These are phyloP conservation scores for Sisymbrium irio DNA, from an alignment of 345 rosid species.

Conservation along the genomic window DNA sequence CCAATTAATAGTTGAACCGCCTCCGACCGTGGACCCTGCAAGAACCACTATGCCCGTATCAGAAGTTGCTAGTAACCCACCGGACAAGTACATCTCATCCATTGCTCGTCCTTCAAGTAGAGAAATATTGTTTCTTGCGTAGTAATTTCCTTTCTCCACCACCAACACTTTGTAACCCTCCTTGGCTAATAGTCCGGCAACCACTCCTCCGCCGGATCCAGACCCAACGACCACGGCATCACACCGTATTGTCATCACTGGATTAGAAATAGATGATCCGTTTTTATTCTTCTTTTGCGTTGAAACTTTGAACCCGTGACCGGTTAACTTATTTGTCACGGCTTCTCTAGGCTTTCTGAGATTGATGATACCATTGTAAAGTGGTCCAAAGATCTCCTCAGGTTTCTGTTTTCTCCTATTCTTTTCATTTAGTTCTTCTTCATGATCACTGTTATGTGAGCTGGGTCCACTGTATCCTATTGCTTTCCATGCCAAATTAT, in stretches of 20 bases:
- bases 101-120: slow-evolving; percentile 69
- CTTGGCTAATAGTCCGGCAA: slow-evolving; percentile 70
- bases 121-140: slow-evolving; percentile 61
- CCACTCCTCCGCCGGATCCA: slow-evolving; percentile 79
- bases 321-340: slow-evolving; percentile 38
- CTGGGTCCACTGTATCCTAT: slow-evolving; percentile 65
- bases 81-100: slow-evolving; percentile 70
- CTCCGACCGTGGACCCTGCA: slow-evolving; percentile 85
- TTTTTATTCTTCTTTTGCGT: slow-evolving; percentile 14
- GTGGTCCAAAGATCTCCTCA: slow-evolving; percentile 60
- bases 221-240: slow-evolving; percentile 87
- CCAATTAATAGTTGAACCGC: slow-evolving; percentile 86
- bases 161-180: slow-evolving; percentile 78
- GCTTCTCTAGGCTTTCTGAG: slow-evolving; percentile 46
- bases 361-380: slow-evolving; percentile 48
- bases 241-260: slow-evolving; percentile 51
- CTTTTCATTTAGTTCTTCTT: slow-evolving; percentile 12
- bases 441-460: slow-evolving; percentile 43
- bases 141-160: slow-evolving; percentile 69
- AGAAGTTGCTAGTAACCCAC: slow-evolving; percentile 57
- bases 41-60: slow-evolving; percentile 54
- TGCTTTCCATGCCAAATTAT: slow-evolving; percentile 68
- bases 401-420: slow-evolving; percentile 29
- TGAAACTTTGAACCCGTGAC: slow-evolving; percentile 46
- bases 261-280: slow-evolving; percentile 20